A percentile compares a stretch with the other conserved stretches of the same genome.
Evolutionary conservation across 2,329 filamentous ascomycete species (phyloP).

Genomic region (Chlorencoelia australis): DNA sequence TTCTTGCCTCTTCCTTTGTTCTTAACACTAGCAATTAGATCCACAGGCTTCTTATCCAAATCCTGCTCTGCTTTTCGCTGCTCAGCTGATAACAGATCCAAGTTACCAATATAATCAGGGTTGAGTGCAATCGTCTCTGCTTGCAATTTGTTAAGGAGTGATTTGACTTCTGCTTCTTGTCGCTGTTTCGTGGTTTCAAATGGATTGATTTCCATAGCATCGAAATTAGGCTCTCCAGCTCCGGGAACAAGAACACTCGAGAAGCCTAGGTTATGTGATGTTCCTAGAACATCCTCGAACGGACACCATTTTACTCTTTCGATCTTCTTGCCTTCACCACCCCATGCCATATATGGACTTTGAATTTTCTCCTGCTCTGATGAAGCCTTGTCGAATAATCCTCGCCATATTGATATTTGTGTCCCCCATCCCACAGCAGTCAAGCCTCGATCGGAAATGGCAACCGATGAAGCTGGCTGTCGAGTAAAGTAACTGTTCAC

Average conservation of each 20-base stretch:
- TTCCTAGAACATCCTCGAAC: slow-evolving; percentile 83
- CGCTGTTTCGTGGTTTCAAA: slow-evolving; percentile 90
- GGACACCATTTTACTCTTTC: slow-evolving; percentile 87
- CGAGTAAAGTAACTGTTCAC: slow-evolving; percentile 81
- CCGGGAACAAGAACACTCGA: slow-evolving; percentile 84
- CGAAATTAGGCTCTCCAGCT: slow-evolving; percentile 94
- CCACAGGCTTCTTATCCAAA: slow-evolving; percentile 57
- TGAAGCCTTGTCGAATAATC: slow-evolving; percentile 67
- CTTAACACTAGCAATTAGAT: slow-evolving; percentile 50
- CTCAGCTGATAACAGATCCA: slow-evolving; percentile 72
- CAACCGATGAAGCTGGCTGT: slow-evolving; percentile 70
- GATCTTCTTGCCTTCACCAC: slow-evolving; percentile 70
- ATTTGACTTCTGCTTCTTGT: slow-evolving; percentile 84
- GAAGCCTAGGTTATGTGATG: slow-evolving; percentile 79
- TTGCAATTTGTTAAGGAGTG: slow-evolving; percentile 84
- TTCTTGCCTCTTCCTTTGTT: slow-evolving; percentile 86
- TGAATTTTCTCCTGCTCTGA: slow-evolving; percentile 69
- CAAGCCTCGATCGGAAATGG: slow-evolving; percentile 81
- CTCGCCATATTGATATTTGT: slow-evolving; percentile 81
- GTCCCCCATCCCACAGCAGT: slow-evolving; percentile 90
- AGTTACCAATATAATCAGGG: slow-evolving; percentile 80
- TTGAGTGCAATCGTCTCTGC: slow-evolving; percentile 96
- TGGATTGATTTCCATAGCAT: slow-evolving; percentile 86
- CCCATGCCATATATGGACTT: slow-evolving; percentile 88
- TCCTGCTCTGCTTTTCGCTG: slow-evolving; percentile 69